Evolutionary conservation across 2,329 filamentous ascomycete species (phyloP).

Genomic region (Aureobasidium sp.): DNA sequence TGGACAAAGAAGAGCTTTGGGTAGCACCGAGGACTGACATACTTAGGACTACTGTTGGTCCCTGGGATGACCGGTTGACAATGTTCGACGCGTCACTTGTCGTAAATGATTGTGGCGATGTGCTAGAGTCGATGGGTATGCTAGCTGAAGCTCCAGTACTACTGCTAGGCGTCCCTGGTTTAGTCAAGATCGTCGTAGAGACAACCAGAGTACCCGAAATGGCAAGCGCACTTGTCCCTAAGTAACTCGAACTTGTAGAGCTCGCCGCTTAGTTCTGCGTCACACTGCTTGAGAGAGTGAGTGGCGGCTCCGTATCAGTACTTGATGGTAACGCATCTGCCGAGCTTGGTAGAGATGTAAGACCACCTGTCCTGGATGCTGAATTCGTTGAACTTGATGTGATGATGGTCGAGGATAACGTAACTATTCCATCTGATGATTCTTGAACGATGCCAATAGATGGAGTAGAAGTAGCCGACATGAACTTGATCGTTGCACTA

Average conservation of each 20-base stretch:
- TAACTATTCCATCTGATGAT: background rate
- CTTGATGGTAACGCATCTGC: background rate
- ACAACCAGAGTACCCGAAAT: background rate
- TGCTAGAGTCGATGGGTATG: background rate
- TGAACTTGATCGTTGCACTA: background rate
- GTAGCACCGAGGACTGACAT: background rate
- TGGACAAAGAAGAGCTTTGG: background rate
- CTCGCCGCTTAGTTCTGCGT: background rate
- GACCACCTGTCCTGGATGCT: background rate
- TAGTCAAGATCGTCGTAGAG: background rate
- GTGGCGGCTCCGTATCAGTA: background rate
- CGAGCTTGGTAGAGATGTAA: background rate
- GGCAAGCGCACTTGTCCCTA: background rate
- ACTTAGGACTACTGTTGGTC: background rate
- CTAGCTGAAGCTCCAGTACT: background rate
- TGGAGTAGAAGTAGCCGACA: background rate
- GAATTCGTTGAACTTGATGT: background rate
- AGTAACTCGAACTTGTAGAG: background rate
- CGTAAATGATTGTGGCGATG: background rate
- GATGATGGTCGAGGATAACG: background rate
- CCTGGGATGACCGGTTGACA: background rate
- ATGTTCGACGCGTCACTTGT: background rate
- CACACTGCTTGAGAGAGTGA: background rate
- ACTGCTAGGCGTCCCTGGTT: background rate
- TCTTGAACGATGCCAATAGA: no score